Conservation (phyloP, 2,329 filamentous ascomycete genomes). For the Ceratocystis colombiana region DNA sequence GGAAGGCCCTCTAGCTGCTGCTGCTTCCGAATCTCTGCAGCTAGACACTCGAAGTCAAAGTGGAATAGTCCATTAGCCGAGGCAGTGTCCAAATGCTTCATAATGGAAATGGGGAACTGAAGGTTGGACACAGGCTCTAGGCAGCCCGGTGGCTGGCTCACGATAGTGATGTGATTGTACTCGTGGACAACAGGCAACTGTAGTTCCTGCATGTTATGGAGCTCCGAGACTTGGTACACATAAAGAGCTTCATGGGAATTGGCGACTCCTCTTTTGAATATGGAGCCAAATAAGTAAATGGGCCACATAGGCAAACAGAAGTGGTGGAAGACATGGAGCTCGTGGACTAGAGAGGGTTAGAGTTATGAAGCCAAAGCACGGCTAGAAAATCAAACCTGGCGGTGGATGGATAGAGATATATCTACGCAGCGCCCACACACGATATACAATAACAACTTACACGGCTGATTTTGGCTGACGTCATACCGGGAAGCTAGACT, state of each 20-base stretch:
- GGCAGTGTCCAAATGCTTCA: not conserved
- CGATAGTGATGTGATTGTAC: not conserved
- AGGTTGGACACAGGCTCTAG: not conserved
- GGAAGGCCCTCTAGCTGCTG: not conserved
- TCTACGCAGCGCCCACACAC: too few relatives aligned
- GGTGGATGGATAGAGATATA: too few relatives aligned
- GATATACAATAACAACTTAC: not conserved
- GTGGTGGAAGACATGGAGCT: constrained; percentile 4
- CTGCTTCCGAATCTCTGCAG: not conserved
- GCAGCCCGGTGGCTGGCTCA: not conserved
- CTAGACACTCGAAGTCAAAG: not conserved
- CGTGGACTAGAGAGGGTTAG: not conserved
- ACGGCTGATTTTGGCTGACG: not conserved
- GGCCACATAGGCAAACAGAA: not conserved
- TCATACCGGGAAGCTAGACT: not conserved
- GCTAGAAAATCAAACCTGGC: too few relatives aligned
- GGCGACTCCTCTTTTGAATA: not conserved
- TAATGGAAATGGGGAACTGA: not conserved
- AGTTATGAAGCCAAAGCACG: not conserved
- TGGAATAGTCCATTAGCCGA: not conserved
- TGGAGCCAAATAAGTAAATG: not conserved
- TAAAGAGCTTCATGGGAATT: not conserved
- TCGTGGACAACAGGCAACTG: not conserved
- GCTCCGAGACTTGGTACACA: not conserved
- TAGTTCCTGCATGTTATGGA: constrained; percentile 5